Base-by-base conservation (phyloP, 768 basidiomycete genomes). In the Lentinula boryana region DNA sequence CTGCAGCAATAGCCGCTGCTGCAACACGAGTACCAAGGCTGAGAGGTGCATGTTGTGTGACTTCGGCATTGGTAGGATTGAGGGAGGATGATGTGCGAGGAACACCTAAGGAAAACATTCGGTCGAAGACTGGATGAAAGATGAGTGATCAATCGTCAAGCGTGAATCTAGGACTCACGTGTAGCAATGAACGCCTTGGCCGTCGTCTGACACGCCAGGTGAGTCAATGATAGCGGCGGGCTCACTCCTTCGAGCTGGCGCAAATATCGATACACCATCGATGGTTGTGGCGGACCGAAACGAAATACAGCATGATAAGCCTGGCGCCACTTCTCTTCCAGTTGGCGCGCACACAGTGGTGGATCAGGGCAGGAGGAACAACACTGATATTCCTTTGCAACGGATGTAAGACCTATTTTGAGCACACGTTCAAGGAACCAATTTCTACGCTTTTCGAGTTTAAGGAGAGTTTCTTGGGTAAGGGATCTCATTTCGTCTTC, bases 381-480 rank as follows among this genome's bases (percentile, higher is more conserved):
- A 69, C 95, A 97, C 84, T 91, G 88, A 67, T 97, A 97, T 68
- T 97, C 95, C 71, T 95, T 95, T n/a, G 91, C 84, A 23, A 96
- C 81, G 63, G 88, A 84, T 0, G 90, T 89, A 43, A 93, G 77
- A 1, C 93, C 93, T 9, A 98, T 84, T 70, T 97, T 97, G 63
- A 97, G 79, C 15, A 98, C 89, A 18, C 95, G 85, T 70, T 98
- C 95, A 18, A 97, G 81, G 74, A 97, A 97, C 95, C 95, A 97
- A 58, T 88, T 95, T 60, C 95, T 84, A 38, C 92, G 79, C 71
- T 92, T 93, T 73, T 96, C 94, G 27, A 98, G 83, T 69, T 95
- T 96, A 56, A 96, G 76, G 10, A 91, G 77, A 0, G 95, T 98
- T 59, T 88, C 87, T 56, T 86, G 84, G 61, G 84, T 88, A 40